phyloP scores from a whole-genome alignment of 169 alveolate species.

The Plasmodium falciparum region DNA sequence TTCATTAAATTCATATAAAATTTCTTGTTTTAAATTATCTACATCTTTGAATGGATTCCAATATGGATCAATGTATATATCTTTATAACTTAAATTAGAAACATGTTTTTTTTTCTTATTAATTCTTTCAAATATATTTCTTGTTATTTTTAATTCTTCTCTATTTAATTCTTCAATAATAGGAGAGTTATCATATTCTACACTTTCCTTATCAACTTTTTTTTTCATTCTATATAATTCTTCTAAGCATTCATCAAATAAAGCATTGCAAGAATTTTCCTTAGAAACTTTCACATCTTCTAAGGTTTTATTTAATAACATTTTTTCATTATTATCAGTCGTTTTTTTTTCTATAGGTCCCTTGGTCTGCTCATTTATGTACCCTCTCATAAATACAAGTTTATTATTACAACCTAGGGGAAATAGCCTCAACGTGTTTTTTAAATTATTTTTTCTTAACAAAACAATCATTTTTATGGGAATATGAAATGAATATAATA shows the following conservation, averaged over 20 bases:
- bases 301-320: background rate
- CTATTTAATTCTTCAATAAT: constrained; percentile 79
- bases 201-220: constrained; percentile 40
- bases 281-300: constrained; percentile 54
- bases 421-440: too few relatives aligned
- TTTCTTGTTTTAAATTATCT: constrained; percentile 82
- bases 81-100: constrained; percentile 66
- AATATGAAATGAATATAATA: too few relatives aligned
- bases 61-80: constrained; percentile 84
- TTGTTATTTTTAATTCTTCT: constrained; percentile 80
- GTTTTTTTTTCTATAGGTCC: too few relatives aligned
- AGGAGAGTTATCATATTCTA: constrained; percentile 78
- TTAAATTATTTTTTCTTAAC: too few relatives aligned
- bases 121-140: constrained; percentile 80
- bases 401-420: too few relatives aligned
- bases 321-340: background rate
- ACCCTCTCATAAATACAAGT: too few relatives aligned
- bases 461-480: too few relatives aligned
- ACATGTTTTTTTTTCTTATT: constrained; percentile 67
- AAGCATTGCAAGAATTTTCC: constrained; percentile 37
- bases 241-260: constrained; percentile 55
- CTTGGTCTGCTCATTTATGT: too few relatives aligned
- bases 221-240: constrained; percentile 47
- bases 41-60: constrained; percentile 89
- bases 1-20: constrained; percentile 86